Base-by-base conservation (phyloP, 768 basidiomycete genomes). In the Naganishia randhawae region DNA sequence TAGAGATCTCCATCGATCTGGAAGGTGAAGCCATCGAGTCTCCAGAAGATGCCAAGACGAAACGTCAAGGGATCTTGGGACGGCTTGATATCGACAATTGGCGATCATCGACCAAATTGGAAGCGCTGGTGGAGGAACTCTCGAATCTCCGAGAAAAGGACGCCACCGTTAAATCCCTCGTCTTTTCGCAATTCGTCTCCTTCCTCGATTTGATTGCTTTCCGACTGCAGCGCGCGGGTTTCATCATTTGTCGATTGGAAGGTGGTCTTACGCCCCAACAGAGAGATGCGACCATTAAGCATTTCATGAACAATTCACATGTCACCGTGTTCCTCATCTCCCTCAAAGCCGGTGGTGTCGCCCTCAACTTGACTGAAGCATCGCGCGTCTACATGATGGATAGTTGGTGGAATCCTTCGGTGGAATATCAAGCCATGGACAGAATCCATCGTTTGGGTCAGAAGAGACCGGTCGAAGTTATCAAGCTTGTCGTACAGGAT, bases 261-360 rank as follows among this genome's bases (percentile, higher is more conserved):
- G 96, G 96, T 39, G 90, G 90, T 7, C 98, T 98, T 94, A 88
- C 88, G n/a, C 93, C 95, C 1, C 89, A 93, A 74, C 93, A 92
- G 57, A 85, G 94, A 72, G 92, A 96, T 79, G 90, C 91, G 0
- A 95, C 92, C 19, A 94, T 94, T 75, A 87, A 94, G 78, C 85
- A 96, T 78, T 96, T 96, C 80, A 95, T 92, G 88, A 90, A 89
- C 75, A 95, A 89, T 73, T 88, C 92, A 3, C 86, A 93, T 68
- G 92, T 95, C 41, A 97, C 93, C 1, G 91, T 99, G n/a, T 98
- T 99, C 82, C 85, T 99, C 29, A 92, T 99, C 74, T 83, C 82
- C 71, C 83, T 99, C 76, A 98, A 96, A 80, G 95, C 95, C 1
- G 95, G 95, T 55, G 94, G 94, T 77, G 92, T 76, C 5, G 75